Conservation (phyloP, 75 land plant species). For the Selaginella moellendorffii region DNA sequence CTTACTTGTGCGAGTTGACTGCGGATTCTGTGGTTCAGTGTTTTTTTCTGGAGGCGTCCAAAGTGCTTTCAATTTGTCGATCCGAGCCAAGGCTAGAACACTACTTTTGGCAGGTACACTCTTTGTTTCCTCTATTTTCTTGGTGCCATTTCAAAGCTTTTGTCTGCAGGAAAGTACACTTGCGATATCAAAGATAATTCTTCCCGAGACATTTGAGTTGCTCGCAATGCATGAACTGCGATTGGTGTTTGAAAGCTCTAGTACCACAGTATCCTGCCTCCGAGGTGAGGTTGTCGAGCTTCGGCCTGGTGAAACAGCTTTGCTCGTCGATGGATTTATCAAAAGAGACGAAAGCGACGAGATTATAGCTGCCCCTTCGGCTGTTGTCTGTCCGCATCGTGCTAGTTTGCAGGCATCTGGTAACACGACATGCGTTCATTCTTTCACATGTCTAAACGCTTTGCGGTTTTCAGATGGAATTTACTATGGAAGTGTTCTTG, state of each 20-base stretch:
- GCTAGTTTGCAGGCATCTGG: not conserved
- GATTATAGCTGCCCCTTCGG: slow-evolving; percentile 23
- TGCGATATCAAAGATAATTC: slow-evolving; percentile 51
- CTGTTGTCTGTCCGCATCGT: slow-evolving; percentile 3
- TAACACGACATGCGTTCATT: not conserved
- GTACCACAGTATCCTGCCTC: slow-evolving; percentile 38
- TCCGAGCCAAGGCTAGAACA: slow-evolving; percentile 55
- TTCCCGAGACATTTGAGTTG: slow-evolving; percentile 59
- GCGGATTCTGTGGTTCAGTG: slow-evolving; percentile 84
- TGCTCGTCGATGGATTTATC: slow-evolving; percentile 75
- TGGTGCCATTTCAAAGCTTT: not conserved
- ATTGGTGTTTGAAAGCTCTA: slow-evolving; percentile 40
- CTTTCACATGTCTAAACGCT: not conserved
- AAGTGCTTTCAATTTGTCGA: slow-evolving; percentile 32
- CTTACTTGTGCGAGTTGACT: slow-evolving; percentile 57
- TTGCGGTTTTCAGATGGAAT: not conserved
- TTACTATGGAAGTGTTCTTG: not conserved
- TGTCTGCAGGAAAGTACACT: slow-evolving; percentile 71
- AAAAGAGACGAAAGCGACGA: slow-evolving; percentile 24
- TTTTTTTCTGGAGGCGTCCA: slow-evolving; percentile 71
- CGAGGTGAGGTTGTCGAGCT: slow-evolving; percentile 69
- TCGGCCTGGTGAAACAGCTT: slow-evolving; percentile 35
- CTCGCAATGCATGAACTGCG: slow-evolving; percentile 68
- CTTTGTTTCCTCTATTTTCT: not conserved
- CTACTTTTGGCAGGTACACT: slow-evolving; percentile 79